Evolutionary conservation across 176 grass and related monocot species (phyloP).

Genomic region (Musa troglodytarum): DNA sequence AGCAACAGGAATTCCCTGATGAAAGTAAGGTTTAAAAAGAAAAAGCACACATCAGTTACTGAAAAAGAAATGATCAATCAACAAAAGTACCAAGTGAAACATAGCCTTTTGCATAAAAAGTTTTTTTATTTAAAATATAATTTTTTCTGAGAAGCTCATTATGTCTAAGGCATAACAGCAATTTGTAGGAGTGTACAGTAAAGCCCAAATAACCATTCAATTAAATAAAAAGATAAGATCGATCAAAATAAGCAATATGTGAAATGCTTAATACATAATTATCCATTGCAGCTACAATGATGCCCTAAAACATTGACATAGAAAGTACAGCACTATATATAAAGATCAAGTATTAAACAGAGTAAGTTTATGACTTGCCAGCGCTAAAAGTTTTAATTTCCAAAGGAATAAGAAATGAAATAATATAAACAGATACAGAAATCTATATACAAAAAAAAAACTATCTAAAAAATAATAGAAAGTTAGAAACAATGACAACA

Average conservation of each 20-base stretch:
- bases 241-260: neutral
- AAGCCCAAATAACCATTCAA: neutral
- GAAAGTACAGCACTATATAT: neutral
- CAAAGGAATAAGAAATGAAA: too few relatives aligned
- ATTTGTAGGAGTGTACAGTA: neutral
- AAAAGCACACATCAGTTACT: neutral
- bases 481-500: neutral
- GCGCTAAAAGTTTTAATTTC: too few relatives aligned
- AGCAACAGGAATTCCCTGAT: slow-evolving; percentile 15
- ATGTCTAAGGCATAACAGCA: neutral
- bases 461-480: neutral
- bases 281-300: neutral
- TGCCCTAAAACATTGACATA: neutral
- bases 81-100: neutral
- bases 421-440: too few relatives aligned
- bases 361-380: too few relatives aligned
- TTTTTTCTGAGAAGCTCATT: neutral
- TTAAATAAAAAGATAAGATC: neutral
- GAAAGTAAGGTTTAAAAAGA: neutral
- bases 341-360: neutral
- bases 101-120: neutral
- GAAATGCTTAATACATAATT: neutral
- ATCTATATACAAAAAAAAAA: too few relatives aligned
- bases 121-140: neutral
- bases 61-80: neutral